These are phyloP conservation scores for Saccharomycopsis hybrid DNA, from an alignment of 1,139 yeast species.

Conservation along the genomic window DNA sequence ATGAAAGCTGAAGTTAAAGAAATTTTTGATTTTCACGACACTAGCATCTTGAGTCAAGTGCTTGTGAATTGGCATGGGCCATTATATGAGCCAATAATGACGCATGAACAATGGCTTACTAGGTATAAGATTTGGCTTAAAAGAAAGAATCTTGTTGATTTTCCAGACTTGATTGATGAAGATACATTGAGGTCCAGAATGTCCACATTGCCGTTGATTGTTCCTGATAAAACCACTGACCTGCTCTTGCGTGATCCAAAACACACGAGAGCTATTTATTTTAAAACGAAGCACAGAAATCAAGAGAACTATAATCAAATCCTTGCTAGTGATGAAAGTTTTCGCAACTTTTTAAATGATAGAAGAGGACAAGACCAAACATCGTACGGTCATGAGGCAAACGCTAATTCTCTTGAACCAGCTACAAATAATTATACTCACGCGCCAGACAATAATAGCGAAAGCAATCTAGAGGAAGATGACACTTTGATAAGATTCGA, in stretches of 20 bases:
- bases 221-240: background rate
- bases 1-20: too few species aligned
- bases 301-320: background rate
- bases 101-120: background rate
- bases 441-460: too few species aligned
- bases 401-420: background rate
- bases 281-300: background rate
- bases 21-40: too few species aligned
- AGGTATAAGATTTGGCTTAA: background rate
- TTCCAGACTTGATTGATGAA: background rate
- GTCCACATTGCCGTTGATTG: background rate
- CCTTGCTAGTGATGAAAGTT: background rate
- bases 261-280: background rate
- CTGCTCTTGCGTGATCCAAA: too few species aligned
- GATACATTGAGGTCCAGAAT: background rate
- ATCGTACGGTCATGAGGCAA: too few species aligned
- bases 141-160: too few species aligned
- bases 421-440: too few species aligned
- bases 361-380: too few species aligned
- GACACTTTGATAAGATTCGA: too few species aligned
- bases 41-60: background rate
- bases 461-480: too few species aligned
- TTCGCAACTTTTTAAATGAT: background rate
- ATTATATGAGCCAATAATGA: too few species aligned
- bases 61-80: slow-evolving; percentile 1